Percentiles rank a stretch among this genome's conserved stretches.
Evolutionary conservation across 768 basidiomycete species (phyloP).

Genomic region (Aureoboletus auriporus): DNA sequence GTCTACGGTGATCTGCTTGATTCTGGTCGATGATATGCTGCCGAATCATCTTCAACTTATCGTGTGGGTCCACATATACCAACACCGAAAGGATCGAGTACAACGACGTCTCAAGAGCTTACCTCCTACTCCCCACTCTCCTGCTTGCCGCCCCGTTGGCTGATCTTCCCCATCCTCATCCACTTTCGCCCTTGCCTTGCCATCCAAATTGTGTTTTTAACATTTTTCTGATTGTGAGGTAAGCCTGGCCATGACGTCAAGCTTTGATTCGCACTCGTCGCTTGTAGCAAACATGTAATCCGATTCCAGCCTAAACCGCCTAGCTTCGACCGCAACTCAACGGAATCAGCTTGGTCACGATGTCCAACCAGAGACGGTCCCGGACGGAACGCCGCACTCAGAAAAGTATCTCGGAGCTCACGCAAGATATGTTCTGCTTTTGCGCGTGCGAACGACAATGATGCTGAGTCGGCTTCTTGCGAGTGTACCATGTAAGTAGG

Average conservation of each 20-base stretch:
- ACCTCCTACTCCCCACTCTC: conserved; percentile 96
- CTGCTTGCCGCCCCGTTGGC: conserved; percentile 58
- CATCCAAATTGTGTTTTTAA: conserved; percentile 9
- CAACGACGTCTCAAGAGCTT: neutral
- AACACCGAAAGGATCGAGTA: conserved; percentile 52
- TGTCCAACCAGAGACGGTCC: too few relatives aligned
- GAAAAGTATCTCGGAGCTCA: conserved; percentile 68
- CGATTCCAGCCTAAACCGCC: conserved; percentile 86
- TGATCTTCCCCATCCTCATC: conserved; percentile 16
- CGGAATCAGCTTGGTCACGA: conserved; percentile 69
- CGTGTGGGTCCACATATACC: conserved; percentile 92
- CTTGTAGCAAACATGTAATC: conserved; percentile 94
- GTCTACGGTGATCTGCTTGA: conserved; percentile 55
- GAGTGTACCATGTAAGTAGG: conserved; percentile 88
- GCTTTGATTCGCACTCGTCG: conserved; percentile 71
- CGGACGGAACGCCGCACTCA: conserved; percentile 80
- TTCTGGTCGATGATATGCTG: conserved; percentile 63
- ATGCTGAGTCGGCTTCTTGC: neutral
- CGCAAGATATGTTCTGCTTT: conserved; percentile 22
- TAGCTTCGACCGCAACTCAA: conserved; percentile 73
- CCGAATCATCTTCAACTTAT: conserved; percentile 94
- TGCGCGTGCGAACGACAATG: conserved; percentile 4
- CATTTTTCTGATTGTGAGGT: conserved; percentile 53
- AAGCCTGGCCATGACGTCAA: conserved; percentile 84
- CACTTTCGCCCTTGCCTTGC: conserved; percentile 28